Conservation (phyloP, 2,329 filamentous ascomycete genomes). For the Exophiala viscosa region DNA sequence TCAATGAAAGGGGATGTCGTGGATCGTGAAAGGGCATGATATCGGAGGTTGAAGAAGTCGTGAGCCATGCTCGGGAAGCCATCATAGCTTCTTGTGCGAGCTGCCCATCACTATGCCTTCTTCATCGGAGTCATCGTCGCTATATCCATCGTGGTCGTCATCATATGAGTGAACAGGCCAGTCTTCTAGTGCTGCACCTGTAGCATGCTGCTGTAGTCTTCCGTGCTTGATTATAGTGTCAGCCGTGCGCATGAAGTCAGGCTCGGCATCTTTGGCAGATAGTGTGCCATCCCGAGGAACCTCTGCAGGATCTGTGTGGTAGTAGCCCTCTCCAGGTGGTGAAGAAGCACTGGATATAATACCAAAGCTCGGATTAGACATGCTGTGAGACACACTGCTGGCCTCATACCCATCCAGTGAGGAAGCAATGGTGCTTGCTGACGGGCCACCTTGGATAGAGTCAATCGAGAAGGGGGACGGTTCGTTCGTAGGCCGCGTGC, state of each 20-base stretch:
- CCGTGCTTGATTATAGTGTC: conserved; percentile 27
- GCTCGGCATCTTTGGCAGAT: conserved; percentile 16
- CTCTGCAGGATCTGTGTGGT: conserved; percentile 25
- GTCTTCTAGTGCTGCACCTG: conserved; percentile 18
- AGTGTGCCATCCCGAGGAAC: conserved; percentile 3
- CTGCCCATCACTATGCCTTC: conserved; percentile 26
- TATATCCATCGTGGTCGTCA: conserved; percentile 16
- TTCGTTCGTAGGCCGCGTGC: conserved; percentile 7
- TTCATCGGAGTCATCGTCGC: conserved; percentile 25
- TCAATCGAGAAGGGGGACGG: conserved; percentile 10
- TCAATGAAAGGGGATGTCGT: background rate
- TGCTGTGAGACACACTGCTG: conserved; percentile 47
- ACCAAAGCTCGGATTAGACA: conserved; percentile 47
- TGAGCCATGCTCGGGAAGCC: background rate
- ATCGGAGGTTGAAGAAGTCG: background rate
- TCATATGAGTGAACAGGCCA: conserved; percentile 9
- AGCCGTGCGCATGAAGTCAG: conserved; percentile 28
- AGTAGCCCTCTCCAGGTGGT: conserved; percentile 43
- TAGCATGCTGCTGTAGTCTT: conserved; percentile 11
- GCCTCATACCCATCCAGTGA: conserved; percentile 44
- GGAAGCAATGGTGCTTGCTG: conserved; percentile 46
- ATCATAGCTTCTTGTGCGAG: conserved; percentile 18
- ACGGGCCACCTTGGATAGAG: conserved; percentile 30
- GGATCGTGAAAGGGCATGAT: background rate
- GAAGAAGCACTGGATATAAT: conserved; percentile 47